Percentiles rank a stretch among this genome's conserved stretches.
phyloP scores from a whole-genome alignment of 352 stramenopile genomes.

The Globisporangium sylvaticum region DNA sequence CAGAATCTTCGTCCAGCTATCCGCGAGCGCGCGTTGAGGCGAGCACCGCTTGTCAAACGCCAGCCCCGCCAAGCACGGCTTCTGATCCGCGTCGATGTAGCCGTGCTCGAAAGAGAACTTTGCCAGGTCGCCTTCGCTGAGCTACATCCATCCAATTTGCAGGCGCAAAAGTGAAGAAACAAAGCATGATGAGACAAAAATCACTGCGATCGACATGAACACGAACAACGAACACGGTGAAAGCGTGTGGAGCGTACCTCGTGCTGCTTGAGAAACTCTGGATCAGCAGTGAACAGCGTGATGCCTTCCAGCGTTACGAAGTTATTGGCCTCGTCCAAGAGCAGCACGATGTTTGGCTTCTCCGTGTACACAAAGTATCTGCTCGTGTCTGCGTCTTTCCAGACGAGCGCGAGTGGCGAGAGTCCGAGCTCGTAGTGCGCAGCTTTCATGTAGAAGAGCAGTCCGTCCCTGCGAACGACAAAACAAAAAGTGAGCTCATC shows the following conservation, averaged over 20 bases:
- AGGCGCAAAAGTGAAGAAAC: neutral
- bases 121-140: constrained; percentile 72
- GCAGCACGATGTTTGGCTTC: constrained; percentile 73
- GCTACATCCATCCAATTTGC: constrained; percentile 21
- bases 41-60: constrained; percentile 74
- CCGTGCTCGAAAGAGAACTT: constrained; percentile 75
- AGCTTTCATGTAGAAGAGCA: constrained; percentile 89
- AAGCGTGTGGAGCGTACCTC: constrained; percentile 37
- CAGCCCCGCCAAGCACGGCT: constrained; percentile 48
- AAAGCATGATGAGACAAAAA: neutral
- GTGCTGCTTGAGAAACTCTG: constrained; percentile 48
- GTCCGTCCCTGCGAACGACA: constrained; percentile 58
- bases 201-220: neutral
- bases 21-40: constrained; percentile 70
- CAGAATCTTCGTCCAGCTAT: constrained; percentile 89
- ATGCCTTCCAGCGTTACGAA: constrained; percentile 79
- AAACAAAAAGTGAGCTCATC: neutral
- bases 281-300: constrained; percentile 40
- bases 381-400: constrained; percentile 86
- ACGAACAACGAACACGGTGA: neutral
- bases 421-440: constrained; percentile 88
- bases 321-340: constrained; percentile 36
- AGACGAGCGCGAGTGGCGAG: constrained; percentile 83
- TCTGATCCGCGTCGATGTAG: constrained; percentile 42
- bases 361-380: constrained; percentile 72